Evolutionary conservation across 2,329 filamentous ascomycete genomes (phyloP), one percentile per base, ranked within the genome.

Genomic region (Lachnellula cervina): DNA sequence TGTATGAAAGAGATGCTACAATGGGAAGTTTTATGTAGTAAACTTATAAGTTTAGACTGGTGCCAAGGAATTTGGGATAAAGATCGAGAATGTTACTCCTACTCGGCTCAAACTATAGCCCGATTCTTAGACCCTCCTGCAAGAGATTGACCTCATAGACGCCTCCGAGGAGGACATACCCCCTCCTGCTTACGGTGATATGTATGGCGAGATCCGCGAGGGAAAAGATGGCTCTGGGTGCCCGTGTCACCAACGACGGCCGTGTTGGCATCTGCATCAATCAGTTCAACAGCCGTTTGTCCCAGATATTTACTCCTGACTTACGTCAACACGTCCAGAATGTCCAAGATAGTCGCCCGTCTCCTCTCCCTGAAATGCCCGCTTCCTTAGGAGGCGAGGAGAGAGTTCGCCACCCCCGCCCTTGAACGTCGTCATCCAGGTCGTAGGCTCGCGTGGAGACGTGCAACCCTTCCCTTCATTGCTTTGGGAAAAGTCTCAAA

Each of bases 381-480:
- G 80, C 86, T n/a, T 84, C 80, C 37, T 75, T 90, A 3, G 85
- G 84, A 49, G 84, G 84, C 35, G 76, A 76, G 52, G 80, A 81
- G 8, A 80, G 77, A 9, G 79, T 84, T 63, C 75, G 70, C 63
- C 63, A 16, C 54, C 49, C 21, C 66, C 66, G 28, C 59, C 40
- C 34, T 35, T 94, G 47, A 92, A 91, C 68, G 87, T 94, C 52
- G 88, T 91, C 28, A 86, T 93, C 64, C 90, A 91, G 81, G 87
- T 93, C 6, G 90, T 93, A 63, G 89, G 89, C 2, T 89, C 84
- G 2, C 78, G 89, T 49, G 89, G 89, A 37, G 89, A 94, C 66
- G 85, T 88, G 2, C 89, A 94, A 67, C n/a, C n/a, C n/a, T n/a
- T n/a, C 89, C 89, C 0, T 94, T 94, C 59, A 71, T 94, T 17